Evolutionary conservation across 2,329 filamentous ascomycete genomes (phyloP), one percentile per base, ranked within the genome.

Genomic region (Aspergillus oerlinghausenensis): DNA sequence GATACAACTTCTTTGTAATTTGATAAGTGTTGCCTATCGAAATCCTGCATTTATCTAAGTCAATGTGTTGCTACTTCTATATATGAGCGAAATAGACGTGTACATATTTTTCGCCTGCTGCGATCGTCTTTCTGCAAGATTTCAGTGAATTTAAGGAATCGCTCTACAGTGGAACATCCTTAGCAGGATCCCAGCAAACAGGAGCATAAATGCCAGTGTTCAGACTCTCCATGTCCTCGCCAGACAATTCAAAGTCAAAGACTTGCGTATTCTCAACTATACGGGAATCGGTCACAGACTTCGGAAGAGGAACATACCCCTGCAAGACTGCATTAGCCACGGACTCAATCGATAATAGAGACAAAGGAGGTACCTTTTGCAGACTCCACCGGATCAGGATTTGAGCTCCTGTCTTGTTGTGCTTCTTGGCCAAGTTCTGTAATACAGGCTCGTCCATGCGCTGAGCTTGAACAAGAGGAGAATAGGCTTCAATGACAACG

Each of bases 271-370:
- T 88, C 69, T 86, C 83, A 59, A 82, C 76, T 61, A 88, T 87
- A 19, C 84, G 76, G 9, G 77, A 76, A 2, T 80, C 80, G 0
- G 82, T 86, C 19, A 83, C 83, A 1, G 83, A 85, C 68, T 87
- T 87, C 0, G 84, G 84, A 25, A 88, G 73, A 14, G 84, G 83
- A 29, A 86, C 80, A 63, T 84, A 86, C 8, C 82, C 82, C 80
- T 83, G 59, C 23, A 38, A 43, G 25, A 29, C 9, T 35, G 19
- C 9, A 25, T 23, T 28, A 26, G 14, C 8, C 7, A 28, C n/a
- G 9, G 28, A 23, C 9, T 14, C 4, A 23, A 8, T 1, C 3
- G 21, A 29, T 7, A 8, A 25, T 35, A 8, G 17, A 9, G 25
- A 28, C n/a, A n/a, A 19, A 32, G 25, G n/a, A 55, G 57, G 35